Evolutionary conservation across 2,329 filamentous ascomycete species (phyloP), one percentile per base, ranked within the genome.

Genomic region (Trichophyton verrucosum): DNA sequence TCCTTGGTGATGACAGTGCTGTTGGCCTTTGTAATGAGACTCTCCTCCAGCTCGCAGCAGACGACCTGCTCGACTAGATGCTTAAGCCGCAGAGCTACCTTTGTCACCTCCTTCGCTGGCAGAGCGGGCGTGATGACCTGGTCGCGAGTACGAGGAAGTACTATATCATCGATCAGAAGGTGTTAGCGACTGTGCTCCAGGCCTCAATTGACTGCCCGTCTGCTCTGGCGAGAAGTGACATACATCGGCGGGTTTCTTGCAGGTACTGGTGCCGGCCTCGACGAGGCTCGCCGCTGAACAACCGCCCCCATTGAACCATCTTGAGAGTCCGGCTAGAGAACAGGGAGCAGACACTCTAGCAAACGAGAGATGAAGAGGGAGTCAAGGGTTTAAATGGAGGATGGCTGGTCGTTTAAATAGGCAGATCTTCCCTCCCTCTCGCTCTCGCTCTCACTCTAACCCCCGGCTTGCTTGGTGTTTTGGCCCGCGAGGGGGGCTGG

Each of bases 41-140:
- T 80, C 70, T 89, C 84, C 61, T 94, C 86, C 44, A 99, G 80
- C 73, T 99, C 94, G 77, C 89, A 96, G 1, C 92, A 89, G 27
- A 99, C 83, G 60, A 91, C 86, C 71, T 91, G 83, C 74, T 96
- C 91, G 68, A 99, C 85, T 67, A 96, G 85, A 71, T 95, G 90
- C 68, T 92, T 95, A 65, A 99, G 80, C 61, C 91, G 89, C 15
- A 99, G 82, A 27, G 91, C 92, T 61, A 95, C 81, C 71, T 91
- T 91, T 63, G 92, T 96, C 64, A 96, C 91, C 68, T 94, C 87
- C 62, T 82, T 79, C 11, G 91, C 80, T 0, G 89, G 83, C 40
- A 92, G 85, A 30, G 87, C 84, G 9, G 88, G 85, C 47, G 84
- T 65, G 22, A 71, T 62, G 47, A 74, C 65, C 38, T 79, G 76